phyloP scores from a whole-genome alignment of 164 flowering plant genomes.

The Brasenia schreberi region DNA sequence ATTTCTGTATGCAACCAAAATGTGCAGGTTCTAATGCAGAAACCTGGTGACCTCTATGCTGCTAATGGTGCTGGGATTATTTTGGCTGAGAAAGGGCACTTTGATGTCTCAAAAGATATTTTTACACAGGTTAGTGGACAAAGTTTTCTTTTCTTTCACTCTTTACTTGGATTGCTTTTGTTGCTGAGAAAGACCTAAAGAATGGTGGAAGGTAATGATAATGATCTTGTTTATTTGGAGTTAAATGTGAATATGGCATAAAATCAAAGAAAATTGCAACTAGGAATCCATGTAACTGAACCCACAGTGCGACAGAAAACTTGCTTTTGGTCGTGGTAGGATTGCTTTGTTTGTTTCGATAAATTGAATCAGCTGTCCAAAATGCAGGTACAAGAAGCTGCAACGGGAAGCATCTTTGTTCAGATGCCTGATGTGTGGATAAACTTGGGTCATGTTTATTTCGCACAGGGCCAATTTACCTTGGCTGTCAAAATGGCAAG shows the following conservation, averaged over 20 bases:
- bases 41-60: constrained; percentile 75
- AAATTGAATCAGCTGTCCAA: neutral
- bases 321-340: no score
- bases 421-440: constrained; percentile 99
- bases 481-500: constrained; percentile 87
- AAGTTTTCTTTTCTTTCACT: neutral
- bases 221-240: no score
- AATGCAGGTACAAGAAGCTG: constrained; percentile 90
- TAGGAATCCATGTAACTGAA: no score
- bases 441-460: constrained; percentile 91
- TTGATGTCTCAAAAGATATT: constrained; percentile 86
- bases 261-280: no score
- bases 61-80: constrained; percentile 95
- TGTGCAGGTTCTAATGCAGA: constrained; percentile 64
- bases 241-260: no score
- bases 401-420: constrained; percentile 84
- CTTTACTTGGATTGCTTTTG: neutral
- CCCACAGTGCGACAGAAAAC: no score
- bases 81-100: constrained; percentile 94
- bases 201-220: no score
- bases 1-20: neutral
- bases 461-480: constrained; percentile 94
- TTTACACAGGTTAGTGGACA: constrained; percentile 65
- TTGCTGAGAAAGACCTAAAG: no score
- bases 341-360: no score